Base-by-base conservation (phyloP, 768 basidiomycete species). In the Russula sp. region DNA sequence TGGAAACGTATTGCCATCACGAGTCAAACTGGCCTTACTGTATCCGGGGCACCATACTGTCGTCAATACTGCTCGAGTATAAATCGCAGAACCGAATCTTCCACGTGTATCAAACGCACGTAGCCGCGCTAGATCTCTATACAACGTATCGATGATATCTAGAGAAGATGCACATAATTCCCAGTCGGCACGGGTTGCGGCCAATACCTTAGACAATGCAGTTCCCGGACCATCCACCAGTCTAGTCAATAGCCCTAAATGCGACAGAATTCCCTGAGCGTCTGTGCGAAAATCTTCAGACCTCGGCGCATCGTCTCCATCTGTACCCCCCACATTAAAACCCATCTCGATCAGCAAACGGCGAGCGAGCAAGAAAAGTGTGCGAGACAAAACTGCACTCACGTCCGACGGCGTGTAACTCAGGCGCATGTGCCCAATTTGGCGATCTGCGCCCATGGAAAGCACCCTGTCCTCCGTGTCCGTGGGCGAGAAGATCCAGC, bases 341-440 rank as follows among this genome's bases (percentile, higher is more conserved):
- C 27, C 14, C 22, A 47, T 20, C 10, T 27, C 53, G 4, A 20
- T 55, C 32, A 55, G 27, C 31, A 7, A 42, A 40, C 32, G 11
- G 27, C 27, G 27, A 39, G 31, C 7, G 6, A 27, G 37, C 7
- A 32, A 27, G 27, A 27, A 27, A 2, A 22, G 22, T 22, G 22
- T 2, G 22, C 4, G 7, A 45, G 32, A 22, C 49, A 20, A 10
- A 65, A 34, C 52, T 13, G 13, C 6, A 68, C 77, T 62, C 66
- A 86, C 84, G 71, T 80, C 75, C 37, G 73, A 74, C 63, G 79
- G 78, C 67, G 83, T 84, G 72, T 82, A 86, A 69, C 79, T 81
- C 53, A 86, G 71, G 3, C 85, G 78, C 71, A 82, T 80, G 69
- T 86, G 84, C 1, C 83, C 84, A 27, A 51, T 37, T 27, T 73